phyloP scores from a whole-genome alignment of 108 stramenopile species.

The Chaetoceros tenuissimus region DNA sequence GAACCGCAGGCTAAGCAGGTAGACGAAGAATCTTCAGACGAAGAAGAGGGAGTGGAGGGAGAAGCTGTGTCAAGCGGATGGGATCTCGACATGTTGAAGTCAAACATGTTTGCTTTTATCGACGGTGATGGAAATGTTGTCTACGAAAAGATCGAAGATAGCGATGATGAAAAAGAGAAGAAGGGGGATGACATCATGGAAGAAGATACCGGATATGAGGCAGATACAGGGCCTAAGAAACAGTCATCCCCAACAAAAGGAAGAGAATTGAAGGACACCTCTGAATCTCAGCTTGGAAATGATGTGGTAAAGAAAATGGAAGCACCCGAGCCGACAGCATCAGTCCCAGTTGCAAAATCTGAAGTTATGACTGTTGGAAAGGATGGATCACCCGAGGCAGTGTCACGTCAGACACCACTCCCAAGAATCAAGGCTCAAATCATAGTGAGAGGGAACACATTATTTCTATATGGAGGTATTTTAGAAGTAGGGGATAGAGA shows the following conservation, averaged over 20 bases:
- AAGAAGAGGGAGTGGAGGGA: constrained; percentile 20
- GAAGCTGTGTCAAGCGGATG: constrained; percentile 51
- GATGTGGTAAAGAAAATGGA: neutral
- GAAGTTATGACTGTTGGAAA: constrained; percentile 56
- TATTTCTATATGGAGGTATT: constrained; percentile 74
- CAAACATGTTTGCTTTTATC: constrained; percentile 84
- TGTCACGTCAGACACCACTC: constrained; percentile 60
- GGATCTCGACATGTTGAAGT: constrained; percentile 71
- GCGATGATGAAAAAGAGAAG: constrained; percentile 8
- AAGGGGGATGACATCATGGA: neutral
- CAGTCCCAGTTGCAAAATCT: constrained; percentile 24
- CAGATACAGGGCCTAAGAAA: constrained; percentile 1
- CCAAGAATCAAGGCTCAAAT: constrained; percentile 67
- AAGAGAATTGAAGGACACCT: neutral
- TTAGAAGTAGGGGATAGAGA: constrained; percentile 89
- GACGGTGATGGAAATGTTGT: constrained; percentile 85
- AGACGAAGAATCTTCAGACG: constrained; percentile 16
- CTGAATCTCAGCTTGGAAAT: neutral
- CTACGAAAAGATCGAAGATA: constrained; percentile 67
- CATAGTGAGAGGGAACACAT: constrained; percentile 34
- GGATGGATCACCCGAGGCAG: constrained; percentile 50
- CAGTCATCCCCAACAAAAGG: neutral
- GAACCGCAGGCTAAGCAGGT: constrained; percentile 29
- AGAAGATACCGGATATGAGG: constrained; percentile 8
- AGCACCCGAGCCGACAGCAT: constrained; percentile 4